A percentile compares a stretch with the other conserved stretches of the same genome.
These are phyloP conservation scores for Hibiscus syriacus DNA, from an alignment of 345 rosid species.

Conservation along the genomic window DNA sequence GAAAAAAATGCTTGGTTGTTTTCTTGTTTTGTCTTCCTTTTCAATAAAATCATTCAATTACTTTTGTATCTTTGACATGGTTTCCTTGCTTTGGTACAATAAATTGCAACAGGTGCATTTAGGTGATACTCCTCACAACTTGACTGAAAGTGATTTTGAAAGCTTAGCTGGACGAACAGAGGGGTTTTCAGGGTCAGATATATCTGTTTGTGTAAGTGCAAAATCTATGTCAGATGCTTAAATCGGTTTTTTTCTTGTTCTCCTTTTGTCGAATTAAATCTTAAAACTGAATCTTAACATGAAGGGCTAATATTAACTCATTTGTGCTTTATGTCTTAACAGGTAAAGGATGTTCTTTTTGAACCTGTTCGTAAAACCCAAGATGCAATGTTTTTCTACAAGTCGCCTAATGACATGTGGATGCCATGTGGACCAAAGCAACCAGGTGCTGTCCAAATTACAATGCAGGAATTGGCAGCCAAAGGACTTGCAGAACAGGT, in stretches of 20 bases:
- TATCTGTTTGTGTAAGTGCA: too few relatives aligned
- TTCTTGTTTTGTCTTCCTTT: not conserved
- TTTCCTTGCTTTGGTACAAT: too few relatives aligned
- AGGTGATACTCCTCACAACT: too few relatives aligned
- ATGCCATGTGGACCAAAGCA: constrained; percentile 79
- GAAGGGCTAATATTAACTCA: constrained; percentile 1
- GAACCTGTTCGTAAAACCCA: constrained; percentile 90
- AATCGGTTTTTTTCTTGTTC: not conserved
- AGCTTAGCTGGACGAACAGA: too few relatives aligned
- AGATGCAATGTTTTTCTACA: constrained; percentile 66
- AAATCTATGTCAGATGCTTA: not conserved
- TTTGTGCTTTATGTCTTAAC: not conserved
- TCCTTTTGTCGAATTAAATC: not conserved
- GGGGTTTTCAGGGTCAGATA: too few relatives aligned
- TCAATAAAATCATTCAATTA: not conserved
- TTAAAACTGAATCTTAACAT: not conserved
- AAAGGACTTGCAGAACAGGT: constrained; percentile 58
- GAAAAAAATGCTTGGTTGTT: not conserved
- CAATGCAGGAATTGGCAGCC: constrained; percentile 65
- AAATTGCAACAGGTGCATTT: too few relatives aligned
- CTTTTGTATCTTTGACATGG: too few relatives aligned
- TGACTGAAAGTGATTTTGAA: too few relatives aligned
- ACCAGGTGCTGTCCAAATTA: constrained; percentile 50
- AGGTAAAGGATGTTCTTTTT: too few relatives aligned
- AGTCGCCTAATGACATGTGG: constrained; percentile 51